Percentiles rank a stretch among this genome's conserved stretches.
phyloP scores from a whole-genome alignment of 345 rosid genomes.

The Eucalyptus urophylla region DNA sequence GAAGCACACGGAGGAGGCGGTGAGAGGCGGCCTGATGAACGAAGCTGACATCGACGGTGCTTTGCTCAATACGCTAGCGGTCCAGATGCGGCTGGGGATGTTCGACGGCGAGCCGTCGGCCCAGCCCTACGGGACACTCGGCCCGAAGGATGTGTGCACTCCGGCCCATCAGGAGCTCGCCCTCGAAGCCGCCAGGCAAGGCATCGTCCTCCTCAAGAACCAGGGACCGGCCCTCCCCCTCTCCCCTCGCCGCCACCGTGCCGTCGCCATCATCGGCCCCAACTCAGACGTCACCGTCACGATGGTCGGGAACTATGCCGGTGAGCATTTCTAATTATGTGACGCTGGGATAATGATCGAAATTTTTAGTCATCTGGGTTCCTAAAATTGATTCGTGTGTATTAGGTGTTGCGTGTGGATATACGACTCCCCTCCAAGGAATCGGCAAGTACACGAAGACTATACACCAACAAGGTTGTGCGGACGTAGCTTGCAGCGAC shows the following conservation, averaged over 20 bases:
- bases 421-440: conserved; percentile 63
- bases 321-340: background rate
- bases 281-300: conserved; percentile 62
- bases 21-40: conserved; percentile 25
- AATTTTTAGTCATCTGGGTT: background rate
- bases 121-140: conserved; percentile 47
- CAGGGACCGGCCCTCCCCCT: conserved; percentile 53
- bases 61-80: conserved; percentile 47
- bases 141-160: conserved; percentile 68
- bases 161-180: conserved; percentile 68
- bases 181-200: conserved; percentile 83
- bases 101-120: conserved; percentile 61
- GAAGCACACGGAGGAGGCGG: conserved; percentile 33
- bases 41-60: conserved; percentile 56
- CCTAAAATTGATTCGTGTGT: background rate
- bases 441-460: conserved; percentile 36
- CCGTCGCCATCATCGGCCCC: conserved; percentile 78
- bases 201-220: conserved; percentile 84
- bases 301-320: conserved; percentile 97
- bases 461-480: conserved; percentile 53
- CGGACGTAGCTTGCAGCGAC: conserved; percentile 40
- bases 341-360: background rate
- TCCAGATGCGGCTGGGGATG: conserved; percentile 92
- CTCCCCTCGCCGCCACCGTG: conserved; percentile 25
- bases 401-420: conserved; percentile 59